Evolutionary conservation across 768 basidiomycete genomes (phyloP), one percentile per base, ranked within the genome.

Genomic region (Agrocybe pediades): DNA sequence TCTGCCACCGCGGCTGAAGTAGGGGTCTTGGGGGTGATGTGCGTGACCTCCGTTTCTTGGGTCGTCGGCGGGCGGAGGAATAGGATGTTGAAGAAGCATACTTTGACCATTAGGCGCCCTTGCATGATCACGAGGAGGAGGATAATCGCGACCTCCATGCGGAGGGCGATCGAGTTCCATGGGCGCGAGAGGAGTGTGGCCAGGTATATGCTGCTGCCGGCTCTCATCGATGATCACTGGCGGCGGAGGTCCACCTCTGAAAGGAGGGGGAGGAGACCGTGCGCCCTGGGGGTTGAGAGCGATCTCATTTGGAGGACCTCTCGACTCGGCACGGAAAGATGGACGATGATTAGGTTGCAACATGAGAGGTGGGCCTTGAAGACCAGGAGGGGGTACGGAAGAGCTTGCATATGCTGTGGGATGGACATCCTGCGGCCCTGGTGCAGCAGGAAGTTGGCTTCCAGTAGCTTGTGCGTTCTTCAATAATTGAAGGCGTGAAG

Each of bases 361-460:
- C 47, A 88, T 69, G 19, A 90, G 74, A 20, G 87, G 86, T 0
- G 87, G 87, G 0, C 89, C 89, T 7, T 75, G 74, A 13, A 91
- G 73, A 6, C 86, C 83, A 1, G 83, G 82, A 23, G 90, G 87
- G 11, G 87, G 87, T 1, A 87, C 81, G 20, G 87, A 82, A 0
- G 87, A 81, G 55, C 85, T 89, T 0, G 92, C 90, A 62, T 97
- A 98, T 4, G 93, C 93, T 2, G 93, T 96, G 1, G 95, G 95
- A 63, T 98, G 95, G 0, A 98, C 95, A 62, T 98, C 95, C 61
- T 95, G 91, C 5, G 95, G 95, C 1, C 89, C 88, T 36, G 95
- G 95, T 6, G 95, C 91, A 39, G 92, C 88, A 41, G 89, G 93
- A 6, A 95, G 72, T 45, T 85, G 83, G 8, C 82, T 79, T 15